phyloP scores from a whole-genome alignment of 1,139 yeast species.

The Candida labiduridarum region DNA sequence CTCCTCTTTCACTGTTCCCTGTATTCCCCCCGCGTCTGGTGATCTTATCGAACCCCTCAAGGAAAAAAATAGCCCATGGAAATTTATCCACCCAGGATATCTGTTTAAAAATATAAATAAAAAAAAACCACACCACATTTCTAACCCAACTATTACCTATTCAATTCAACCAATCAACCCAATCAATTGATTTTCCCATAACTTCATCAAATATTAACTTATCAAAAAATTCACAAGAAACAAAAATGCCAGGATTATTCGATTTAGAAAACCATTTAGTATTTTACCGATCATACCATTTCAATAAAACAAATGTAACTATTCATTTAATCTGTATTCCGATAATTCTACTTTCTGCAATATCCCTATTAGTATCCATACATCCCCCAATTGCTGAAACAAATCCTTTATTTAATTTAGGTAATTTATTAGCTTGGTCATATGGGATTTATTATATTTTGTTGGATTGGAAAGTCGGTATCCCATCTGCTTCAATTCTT shows the following conservation, averaged over 20 bases:
- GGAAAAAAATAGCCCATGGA: not conserved
- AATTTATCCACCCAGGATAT: not conserved
- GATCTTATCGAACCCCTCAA: too few relatives aligned
- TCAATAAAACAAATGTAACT: slow-evolving; percentile 63
- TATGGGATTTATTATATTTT: slow-evolving; percentile 46
- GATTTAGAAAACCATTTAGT: slow-evolving; percentile 70
- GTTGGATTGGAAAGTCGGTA: slow-evolving; percentile 47
- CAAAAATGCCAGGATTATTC: slow-evolving; percentile 32
- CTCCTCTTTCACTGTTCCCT: too few relatives aligned
- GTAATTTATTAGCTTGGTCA: slow-evolving; percentile 30
- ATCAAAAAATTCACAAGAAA: not conserved
- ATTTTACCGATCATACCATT: slow-evolving; percentile 85
- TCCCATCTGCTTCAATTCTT: slow-evolving; percentile 38
- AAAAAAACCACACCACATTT: not conserved
- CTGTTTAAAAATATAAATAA: not conserved
- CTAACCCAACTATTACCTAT: not conserved
- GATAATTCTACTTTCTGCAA: slow-evolving; percentile 59
- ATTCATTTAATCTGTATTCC: slow-evolving; percentile 87
- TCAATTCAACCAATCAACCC: too few relatives aligned
- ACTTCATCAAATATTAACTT: not conserved
- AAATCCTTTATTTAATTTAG: slow-evolving; percentile 44
- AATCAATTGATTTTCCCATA: not conserved
- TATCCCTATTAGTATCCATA: slow-evolving; percentile 38
- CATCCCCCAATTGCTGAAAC: slow-evolving; percentile 16
- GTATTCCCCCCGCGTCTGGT: too few relatives aligned